These are phyloP conservation scores for Digitaria exilis DNA, from an alignment of 202 grass and related monocot genomes.

Conservation along the genomic window DNA sequence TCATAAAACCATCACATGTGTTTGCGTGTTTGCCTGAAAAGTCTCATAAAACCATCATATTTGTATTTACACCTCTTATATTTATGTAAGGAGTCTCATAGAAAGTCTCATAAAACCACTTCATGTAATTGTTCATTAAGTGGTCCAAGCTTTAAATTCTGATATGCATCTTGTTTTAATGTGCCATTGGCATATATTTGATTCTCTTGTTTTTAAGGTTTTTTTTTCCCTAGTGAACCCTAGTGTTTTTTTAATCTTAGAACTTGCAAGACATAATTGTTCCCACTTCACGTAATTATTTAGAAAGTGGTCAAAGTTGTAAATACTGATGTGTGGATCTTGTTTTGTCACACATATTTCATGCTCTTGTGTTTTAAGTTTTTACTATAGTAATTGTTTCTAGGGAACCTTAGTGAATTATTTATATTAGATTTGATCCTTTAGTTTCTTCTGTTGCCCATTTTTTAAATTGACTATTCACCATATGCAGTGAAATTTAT, in stretches of 20 bases:
- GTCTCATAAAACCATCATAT: no score
- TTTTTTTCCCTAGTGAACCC: slow-evolving; percentile 5
- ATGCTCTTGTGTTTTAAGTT: not conserved
- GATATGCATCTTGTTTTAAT: slow-evolving; percentile 13
- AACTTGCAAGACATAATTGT: not conserved
- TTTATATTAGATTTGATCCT: slow-evolving; percentile 17
- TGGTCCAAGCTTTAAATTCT: slow-evolving; percentile 13
- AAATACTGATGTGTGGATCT: slow-evolving; percentile 16
- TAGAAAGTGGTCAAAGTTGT: not conserved
- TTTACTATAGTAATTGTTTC: not conserved
- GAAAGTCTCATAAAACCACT: not conserved
- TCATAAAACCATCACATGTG: not conserved
- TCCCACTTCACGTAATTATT: not conserved
- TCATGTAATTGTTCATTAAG: not conserved
- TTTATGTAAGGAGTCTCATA: no score
- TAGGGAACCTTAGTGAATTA: not conserved
- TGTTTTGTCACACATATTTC: slow-evolving; percentile 11
- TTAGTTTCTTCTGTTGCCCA: not conserved
- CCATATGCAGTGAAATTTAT: not conserved
- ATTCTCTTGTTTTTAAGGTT: not conserved
- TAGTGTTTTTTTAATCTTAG: not conserved
- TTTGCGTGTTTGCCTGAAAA: no score
- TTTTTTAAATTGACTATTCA: not conserved
- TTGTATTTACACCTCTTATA: no score
- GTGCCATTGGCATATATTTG: not conserved